phyloP scores from a whole-genome alignment of 805 yeast genomes.

The Cyberlindnera maritima region DNA sequence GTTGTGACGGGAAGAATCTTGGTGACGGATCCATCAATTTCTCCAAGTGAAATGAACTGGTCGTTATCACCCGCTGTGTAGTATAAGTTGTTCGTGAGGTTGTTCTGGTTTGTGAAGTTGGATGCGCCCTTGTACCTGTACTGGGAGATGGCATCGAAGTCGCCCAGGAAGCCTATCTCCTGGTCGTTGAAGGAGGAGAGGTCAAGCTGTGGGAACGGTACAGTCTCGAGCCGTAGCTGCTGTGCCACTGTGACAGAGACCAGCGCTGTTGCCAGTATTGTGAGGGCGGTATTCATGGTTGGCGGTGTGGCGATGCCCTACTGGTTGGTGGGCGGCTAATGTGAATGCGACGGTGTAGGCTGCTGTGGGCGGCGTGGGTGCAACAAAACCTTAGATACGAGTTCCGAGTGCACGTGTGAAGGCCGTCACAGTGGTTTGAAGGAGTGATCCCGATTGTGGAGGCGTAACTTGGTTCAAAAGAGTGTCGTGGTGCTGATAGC shows the following conservation, averaged over 20 bases:
- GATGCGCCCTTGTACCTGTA: slow-evolving; percentile 35
- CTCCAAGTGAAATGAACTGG: slow-evolving; percentile 20
- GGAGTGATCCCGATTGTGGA: neutral
- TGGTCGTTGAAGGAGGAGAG: slow-evolving; percentile 20
- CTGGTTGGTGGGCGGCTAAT: neutral
- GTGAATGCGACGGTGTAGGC: neutral
- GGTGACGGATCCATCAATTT: slow-evolving; percentile 18
- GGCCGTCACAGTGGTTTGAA: neutral
- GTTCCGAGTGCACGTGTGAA: neutral
- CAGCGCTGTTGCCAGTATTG: slow-evolving; percentile 7
- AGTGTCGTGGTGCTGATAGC: neutral
- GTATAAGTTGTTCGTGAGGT: slow-evolving; percentile 19
- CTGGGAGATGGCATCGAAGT: slow-evolving; percentile 35
- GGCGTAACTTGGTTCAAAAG: neutral
- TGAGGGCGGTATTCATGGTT: slow-evolving; percentile 1
- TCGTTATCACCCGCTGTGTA: slow-evolving; percentile 17
- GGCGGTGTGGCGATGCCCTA: neutral
- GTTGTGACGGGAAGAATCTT: slow-evolving; percentile 30
- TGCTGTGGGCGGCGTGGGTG: neutral
- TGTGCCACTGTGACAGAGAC: slow-evolving; percentile 2
- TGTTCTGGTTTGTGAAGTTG: slow-evolving; percentile 28
- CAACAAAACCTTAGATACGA: neutral
- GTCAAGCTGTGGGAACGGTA: slow-evolving; percentile 21
- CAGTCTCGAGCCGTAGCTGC: slow-evolving; percentile 13
- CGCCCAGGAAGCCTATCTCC: slow-evolving; percentile 32